Conservation (phyloP, 176 grass and related monocot species). For the Luzula sylvatica region DNA sequence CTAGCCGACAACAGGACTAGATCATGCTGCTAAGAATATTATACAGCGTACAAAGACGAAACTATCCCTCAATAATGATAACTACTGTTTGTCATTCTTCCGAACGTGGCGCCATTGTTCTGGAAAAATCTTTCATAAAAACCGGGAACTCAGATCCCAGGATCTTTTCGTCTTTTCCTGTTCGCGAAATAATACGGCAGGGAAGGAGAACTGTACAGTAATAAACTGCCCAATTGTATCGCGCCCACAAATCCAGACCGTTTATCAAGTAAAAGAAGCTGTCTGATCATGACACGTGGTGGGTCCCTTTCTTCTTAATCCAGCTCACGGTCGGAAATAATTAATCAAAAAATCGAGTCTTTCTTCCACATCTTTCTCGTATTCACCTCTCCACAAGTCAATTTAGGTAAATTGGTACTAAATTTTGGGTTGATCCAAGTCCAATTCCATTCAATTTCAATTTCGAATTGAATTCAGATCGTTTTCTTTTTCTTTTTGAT, state of each 20-base stretch:
- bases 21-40: too few relatives aligned
- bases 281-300: constrained; percentile 4
- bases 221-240: background rate
- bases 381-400: background rate
- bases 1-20: too few relatives aligned
- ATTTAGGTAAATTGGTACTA: background rate
- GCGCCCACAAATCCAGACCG: background rate
- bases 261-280: background rate
- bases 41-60: too few relatives aligned
- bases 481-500: constrained; percentile 2
- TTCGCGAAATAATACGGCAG: too few relatives aligned
- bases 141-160: too few relatives aligned
- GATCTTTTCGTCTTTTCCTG: too few relatives aligned
- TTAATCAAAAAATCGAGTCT: constrained; percentile 2
- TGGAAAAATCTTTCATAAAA: too few relatives aligned
- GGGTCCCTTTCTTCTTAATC: background rate
- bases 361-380: constrained; percentile 1
- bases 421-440: constrained; percentile 2
- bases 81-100: too few relatives aligned
- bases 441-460: background rate
- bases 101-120: too few relatives aligned
- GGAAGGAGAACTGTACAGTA: constrained; percentile 9
- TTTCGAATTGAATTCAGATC: too few relatives aligned
- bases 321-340: constrained; percentile 17
- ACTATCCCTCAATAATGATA: too few relatives aligned